Percentiles rank a stretch among this genome's conserved stretches.
phyloP scores from a whole-genome alignment of 2,329 filamentous ascomycete genomes.

The Pseudopyricularia cyperi region DNA sequence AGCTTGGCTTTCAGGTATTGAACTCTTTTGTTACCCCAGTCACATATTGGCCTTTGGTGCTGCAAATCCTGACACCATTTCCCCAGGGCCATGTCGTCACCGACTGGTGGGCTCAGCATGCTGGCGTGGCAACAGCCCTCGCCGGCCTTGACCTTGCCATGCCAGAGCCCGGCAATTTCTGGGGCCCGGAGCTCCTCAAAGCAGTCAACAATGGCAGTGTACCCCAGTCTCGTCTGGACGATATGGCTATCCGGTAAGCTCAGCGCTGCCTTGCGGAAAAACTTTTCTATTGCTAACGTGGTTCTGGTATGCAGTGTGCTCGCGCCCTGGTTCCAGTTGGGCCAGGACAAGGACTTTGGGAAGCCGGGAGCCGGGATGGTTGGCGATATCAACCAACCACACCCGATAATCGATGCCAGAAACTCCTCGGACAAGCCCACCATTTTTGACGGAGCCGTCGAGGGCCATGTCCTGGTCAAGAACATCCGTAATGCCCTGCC shows the following conservation, averaged over 20 bases:
- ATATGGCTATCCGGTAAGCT: conserved; percentile 12
- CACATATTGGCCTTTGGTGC: not conserved
- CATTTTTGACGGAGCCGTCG: conserved; percentile 42
- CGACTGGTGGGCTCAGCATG: conserved; percentile 39
- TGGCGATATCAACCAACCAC: conserved; percentile 30
- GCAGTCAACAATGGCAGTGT: conserved; percentile 50
- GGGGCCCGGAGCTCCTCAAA: conserved; percentile 39
- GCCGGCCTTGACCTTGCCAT: conserved; percentile 63
- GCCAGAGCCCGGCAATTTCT: conserved; percentile 32
- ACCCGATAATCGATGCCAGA: conserved; percentile 39
- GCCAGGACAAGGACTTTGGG: conserved; percentile 34
- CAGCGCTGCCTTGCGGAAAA: not conserved
- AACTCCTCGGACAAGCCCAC: conserved; percentile 27
- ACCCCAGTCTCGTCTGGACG: conserved; percentile 33
- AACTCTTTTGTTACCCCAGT: not conserved
- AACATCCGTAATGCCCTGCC: conserved; percentile 43
- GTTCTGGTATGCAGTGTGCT: not conserved
- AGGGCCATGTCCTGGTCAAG: conserved; percentile 53
- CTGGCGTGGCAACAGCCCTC: conserved; percentile 45
- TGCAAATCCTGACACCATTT: not conserved
- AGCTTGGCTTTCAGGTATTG: conserved; percentile 34
- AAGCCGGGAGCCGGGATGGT: conserved; percentile 39
- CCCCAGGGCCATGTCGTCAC: conserved; percentile 1
- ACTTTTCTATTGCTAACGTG: not conserved
- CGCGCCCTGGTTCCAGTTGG: conserved; percentile 36